A percentile compares a stretch with the other conserved stretches of the same genome.
Conservation (phyloP, 768 basidiomycete species). For the Serpula lacrymans region DNA sequence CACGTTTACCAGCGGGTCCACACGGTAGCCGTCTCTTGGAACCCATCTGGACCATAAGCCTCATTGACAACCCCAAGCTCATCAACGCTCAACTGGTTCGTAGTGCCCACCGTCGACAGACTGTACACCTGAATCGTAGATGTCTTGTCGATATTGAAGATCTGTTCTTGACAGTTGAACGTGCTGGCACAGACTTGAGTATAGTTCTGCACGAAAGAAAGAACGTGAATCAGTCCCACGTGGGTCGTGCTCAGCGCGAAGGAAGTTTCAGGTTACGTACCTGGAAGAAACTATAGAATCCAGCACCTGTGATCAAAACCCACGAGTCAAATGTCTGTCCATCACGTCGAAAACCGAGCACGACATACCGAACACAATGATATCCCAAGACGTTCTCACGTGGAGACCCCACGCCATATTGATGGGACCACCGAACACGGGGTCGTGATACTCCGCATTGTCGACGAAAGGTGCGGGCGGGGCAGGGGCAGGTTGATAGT, state of each 20-base stretch:
- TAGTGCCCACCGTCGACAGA: conserved; percentile 46
- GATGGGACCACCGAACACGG: conserved; percentile 28
- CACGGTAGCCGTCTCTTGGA: conserved; percentile 37
- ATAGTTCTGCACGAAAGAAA: conserved; percentile 31
- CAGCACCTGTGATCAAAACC: conserved; percentile 32
- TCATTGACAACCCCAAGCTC: conserved; percentile 33
- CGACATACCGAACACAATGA: conserved; percentile 41
- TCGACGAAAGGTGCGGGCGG: conserved; percentile 40
- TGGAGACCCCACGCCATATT: conserved; percentile 41
- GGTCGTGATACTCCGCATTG: conserved; percentile 35
- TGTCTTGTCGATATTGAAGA: conserved; percentile 37
- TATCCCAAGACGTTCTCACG: conserved; percentile 37
- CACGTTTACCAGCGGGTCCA: conserved; percentile 24
- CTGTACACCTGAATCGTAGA: conserved; percentile 43
- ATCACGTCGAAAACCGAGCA: too few relatives aligned
- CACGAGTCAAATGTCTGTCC: conserved; percentile 4
- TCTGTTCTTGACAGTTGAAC: conserved; percentile 39
- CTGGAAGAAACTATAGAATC: conserved; percentile 53
- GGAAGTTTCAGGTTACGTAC: conserved; percentile 15
- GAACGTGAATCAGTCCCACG: not conserved
- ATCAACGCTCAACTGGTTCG: conserved; percentile 38
- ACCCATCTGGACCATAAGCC: conserved; percentile 39
- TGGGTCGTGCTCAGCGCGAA: too few relatives aligned
- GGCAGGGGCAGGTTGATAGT: conserved; percentile 46
- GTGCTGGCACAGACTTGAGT: conserved; percentile 34